These are phyloP conservation scores for Enterospora canceri DNA, from an alignment of 371 early-diverging fungal species.

Conservation along the genomic window DNA sequence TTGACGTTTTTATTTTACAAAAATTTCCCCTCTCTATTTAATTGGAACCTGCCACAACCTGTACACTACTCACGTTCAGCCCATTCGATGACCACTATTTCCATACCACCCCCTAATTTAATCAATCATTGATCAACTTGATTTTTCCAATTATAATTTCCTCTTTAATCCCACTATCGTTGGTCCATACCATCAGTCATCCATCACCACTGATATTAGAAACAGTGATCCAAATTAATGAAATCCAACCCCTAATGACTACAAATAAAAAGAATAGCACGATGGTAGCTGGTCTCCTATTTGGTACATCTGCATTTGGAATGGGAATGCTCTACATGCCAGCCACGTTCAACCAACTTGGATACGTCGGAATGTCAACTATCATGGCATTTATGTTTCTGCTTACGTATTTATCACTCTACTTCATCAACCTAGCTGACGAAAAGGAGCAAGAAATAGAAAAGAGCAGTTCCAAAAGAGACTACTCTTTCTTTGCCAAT, in stretches of 20 bases:
- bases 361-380: conserved; percentile 33
- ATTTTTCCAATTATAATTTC: no score
- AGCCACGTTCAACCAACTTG: conserved; percentile 38
- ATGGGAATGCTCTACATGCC: conserved; percentile 51
- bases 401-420: conserved; percentile 45
- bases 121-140: no score
- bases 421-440: conserved; percentile 34
- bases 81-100: no score
- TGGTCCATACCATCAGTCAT: no score
- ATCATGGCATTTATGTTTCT: conserved; percentile 27
- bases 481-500: conserved; percentile 4
- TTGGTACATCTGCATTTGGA: conserved; percentile 53
- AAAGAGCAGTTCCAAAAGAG: background rate
- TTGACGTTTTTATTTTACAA: conserved; percentile 8
- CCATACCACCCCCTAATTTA: no score
- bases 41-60: no score
- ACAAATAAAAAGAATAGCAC: conserved; percentile 8
- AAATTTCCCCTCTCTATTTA: no score
- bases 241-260: conserved; percentile 1
- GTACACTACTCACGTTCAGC: no score
- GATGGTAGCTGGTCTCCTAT: conserved; percentile 24
- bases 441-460: no score
- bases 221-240: background rate
- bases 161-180: no score
- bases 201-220: no score